Base-by-base conservation (phyloP, 2,329 filamentous ascomycete genomes). In the Ceratocystis huliohia region DNA sequence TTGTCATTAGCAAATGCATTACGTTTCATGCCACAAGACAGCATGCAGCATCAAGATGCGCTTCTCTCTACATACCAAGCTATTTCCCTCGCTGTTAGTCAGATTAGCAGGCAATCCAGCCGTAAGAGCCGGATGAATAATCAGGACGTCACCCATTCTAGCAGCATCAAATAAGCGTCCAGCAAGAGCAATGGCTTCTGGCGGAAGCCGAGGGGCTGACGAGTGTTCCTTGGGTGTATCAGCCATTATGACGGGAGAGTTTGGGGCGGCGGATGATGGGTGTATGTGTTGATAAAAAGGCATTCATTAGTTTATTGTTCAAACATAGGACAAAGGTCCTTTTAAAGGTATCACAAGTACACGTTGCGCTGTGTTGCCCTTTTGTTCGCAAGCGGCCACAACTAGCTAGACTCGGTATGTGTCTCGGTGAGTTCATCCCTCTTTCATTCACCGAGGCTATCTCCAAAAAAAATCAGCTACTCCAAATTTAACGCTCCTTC, bases 51-150 rank as follows among this genome's bases (percentile, higher is more conserved):
- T 33, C 30, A 33, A 33, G 6, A 33, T 30, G 22, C 7, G 53
- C 5, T 28, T 57, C 50, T 28, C 10, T 15, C 5, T 41, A 70
- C 78, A 56, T 77, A 84, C 82, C 68, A 90, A 74, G n/a, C 82
- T 88, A 73, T 91, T 87, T 62, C 87, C 88, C 69, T 88, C 86
- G 63, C 87, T 81, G 71, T 90, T 89, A 25, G 86, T 88, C 74
- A 90, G 78, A 71, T 89, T 89, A 1, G 82, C 77, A 0, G 87
- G 87, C 30, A 90, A 76, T 1, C 88, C 87, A 1, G 83, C 84
- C 1, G 80, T 78, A 46, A 91, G 74, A 61, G 87, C 87, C 73
- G 86, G 81, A 53, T 79, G 73, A n/a, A 91, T 82, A 13, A 83
- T 74, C 4, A 80, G 72, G 1, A 81, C 77, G 62, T 86, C 76